Percentiles rank a stretch among this genome's conserved stretches.
Evolutionary conservation across 2,329 filamentous ascomycete species (phyloP).

Genomic region (Leptosphaerulina australis): DNA sequence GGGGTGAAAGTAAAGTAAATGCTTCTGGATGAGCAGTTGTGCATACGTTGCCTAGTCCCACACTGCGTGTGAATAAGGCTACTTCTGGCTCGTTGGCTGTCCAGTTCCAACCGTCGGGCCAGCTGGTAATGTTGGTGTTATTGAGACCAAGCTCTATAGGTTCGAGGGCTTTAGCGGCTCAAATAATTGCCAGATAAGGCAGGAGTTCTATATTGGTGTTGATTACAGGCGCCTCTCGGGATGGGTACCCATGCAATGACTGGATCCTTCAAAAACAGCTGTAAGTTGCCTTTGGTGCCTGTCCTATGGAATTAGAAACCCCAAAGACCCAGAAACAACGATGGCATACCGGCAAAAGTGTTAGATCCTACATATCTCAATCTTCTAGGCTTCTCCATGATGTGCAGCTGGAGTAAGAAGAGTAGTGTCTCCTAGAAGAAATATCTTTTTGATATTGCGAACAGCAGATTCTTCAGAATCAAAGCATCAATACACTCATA

Average conservation of each 20-base stretch:
- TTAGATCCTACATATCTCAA: not conserved
- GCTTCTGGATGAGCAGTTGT: not conserved
- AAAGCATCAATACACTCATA: too few species aligned
- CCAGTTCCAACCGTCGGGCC: too few species aligned
- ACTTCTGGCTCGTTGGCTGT: too few species aligned
- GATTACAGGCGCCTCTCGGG: slow-evolving; percentile 19
- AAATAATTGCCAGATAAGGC: slow-evolving; percentile 13
- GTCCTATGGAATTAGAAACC: not conserved
- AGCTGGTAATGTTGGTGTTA: not conserved
- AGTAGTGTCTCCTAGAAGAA: too few species aligned
- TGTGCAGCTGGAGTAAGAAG: too few species aligned
- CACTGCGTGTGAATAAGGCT: too few species aligned
- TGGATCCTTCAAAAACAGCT: slow-evolving; percentile 5
- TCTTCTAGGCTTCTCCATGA: too few species aligned
- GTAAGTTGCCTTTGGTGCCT: not conserved
- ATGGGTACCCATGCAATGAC: slow-evolving; percentile 17
- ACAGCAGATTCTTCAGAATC: not conserved
- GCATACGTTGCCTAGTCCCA: slow-evolving; percentile 6
- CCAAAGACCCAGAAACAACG: too few species aligned
- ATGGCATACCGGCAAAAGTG: too few species aligned
- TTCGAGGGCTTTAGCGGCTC: slow-evolving; percentile 12
- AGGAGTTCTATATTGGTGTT: slow-evolving; percentile 2
- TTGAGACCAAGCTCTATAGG: slow-evolving; percentile 2
- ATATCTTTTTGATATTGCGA: not conserved
- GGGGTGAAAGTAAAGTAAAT: slow-evolving; percentile 4